phyloP scores from a whole-genome alignment of 169 alveolate species.

The Neospora caninum region DNA sequence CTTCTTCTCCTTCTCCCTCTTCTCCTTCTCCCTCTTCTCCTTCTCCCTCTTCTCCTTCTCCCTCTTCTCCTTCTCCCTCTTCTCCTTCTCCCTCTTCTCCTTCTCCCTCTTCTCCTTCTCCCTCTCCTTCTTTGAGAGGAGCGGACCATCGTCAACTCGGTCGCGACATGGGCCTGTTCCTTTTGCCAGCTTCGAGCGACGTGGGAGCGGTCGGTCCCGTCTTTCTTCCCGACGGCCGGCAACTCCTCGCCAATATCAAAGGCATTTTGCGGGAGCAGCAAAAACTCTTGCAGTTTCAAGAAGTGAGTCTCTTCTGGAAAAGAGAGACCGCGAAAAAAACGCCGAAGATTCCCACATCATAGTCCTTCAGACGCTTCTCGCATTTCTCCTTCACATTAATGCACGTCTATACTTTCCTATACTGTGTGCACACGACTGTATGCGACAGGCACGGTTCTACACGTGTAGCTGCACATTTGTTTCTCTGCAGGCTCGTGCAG shows the following conservation, averaged over 20 bases:
- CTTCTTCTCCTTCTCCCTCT: neutral
- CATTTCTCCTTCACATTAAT: no score
- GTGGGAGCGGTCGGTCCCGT: slow-evolving; percentile 59
- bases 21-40: neutral
- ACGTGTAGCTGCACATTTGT: no score
- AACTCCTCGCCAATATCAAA: slow-evolving; percentile 41
- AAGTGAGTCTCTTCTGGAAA: slow-evolving; percentile 1
- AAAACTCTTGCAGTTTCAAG: slow-evolving; percentile 34
- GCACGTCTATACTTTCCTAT: no score
- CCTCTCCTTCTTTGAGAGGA: neutral
- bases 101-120: neutral
- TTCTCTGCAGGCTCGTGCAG: no score
- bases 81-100: neutral
- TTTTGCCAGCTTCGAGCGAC: slow-evolving; percentile 27
- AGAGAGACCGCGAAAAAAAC: no score
- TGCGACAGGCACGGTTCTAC: no score
- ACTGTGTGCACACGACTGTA: no score
- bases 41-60: neutral
- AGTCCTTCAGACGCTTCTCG: no score
- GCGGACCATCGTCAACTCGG: slow-evolving; percentile 48
- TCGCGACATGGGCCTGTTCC: slow-evolving; percentile 59
- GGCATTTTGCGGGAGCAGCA: slow-evolving; percentile 25
- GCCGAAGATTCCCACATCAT: no score
- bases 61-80: neutral
- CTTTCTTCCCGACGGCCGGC: slow-evolving; percentile 55